Conservation (phyloP, 176 grass and related monocot species). For the Olyra latifolia region DNA sequence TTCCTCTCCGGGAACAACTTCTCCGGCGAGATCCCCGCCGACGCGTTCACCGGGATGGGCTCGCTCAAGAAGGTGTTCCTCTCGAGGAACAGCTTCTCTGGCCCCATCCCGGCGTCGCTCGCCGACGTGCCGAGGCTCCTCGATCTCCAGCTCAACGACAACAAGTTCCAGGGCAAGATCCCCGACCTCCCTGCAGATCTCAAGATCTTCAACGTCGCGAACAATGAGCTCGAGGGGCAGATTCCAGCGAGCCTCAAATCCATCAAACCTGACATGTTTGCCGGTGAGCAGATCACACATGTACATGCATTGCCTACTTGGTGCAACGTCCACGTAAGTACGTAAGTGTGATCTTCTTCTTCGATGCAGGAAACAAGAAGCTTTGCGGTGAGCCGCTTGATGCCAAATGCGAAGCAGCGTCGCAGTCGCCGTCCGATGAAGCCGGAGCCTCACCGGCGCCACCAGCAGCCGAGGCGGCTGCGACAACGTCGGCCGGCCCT, state of each 20-base stretch:
- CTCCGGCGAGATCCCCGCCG: constrained; percentile 59
- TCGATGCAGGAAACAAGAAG: constrained; percentile 61
- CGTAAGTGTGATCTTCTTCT: not conserved
- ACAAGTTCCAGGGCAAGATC: constrained; percentile 65
- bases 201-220: constrained; percentile 48
- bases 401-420: constrained; percentile 31
- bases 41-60: constrained; percentile 67
- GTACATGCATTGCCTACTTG: not conserved
- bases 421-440: not conserved
- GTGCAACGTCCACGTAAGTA: not conserved
- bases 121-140: constrained; percentile 53
- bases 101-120: constrained; percentile 68
- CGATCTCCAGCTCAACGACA: constrained; percentile 56
- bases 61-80: constrained; percentile 75
- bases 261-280: constrained; percentile 40
- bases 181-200: constrained; percentile 58
- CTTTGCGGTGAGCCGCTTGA: constrained; percentile 67
- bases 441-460: not conserved
- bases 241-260: constrained; percentile 55
- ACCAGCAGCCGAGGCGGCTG: not conserved
- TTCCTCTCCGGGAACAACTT: constrained; percentile 74
- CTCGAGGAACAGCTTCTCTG: constrained; percentile 61
- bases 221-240: constrained; percentile 68
- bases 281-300: constrained; percentile 38
- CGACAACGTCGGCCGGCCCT: not conserved